These are phyloP conservation scores for Synchytrium microbalum DNA, from an alignment of 371 early-diverging fungal species.

Conservation along the genomic window DNA sequence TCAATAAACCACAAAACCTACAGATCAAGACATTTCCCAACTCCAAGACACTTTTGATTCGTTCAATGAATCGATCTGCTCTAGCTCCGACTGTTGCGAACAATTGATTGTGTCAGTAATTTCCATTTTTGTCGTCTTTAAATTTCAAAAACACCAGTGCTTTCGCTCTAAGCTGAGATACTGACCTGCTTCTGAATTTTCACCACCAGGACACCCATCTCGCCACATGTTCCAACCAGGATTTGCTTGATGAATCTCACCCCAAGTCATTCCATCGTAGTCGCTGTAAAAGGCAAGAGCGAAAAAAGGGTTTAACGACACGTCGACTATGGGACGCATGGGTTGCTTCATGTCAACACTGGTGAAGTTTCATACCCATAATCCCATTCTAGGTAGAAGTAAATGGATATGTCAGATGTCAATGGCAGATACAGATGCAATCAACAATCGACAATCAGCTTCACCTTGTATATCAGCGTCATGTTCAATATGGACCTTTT, in stretches of 20 bases:
- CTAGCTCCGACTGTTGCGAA: neutral
- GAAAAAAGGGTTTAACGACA: too few relatives aligned
- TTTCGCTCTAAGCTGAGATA: too few relatives aligned
- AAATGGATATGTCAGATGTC: too few relatives aligned
- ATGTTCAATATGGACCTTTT: neutral
- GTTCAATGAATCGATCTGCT: neutral
- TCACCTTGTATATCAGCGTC: neutral
- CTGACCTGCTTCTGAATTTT: too few relatives aligned
- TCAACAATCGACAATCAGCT: neutral
- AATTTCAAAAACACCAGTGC: too few relatives aligned
- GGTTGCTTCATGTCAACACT: too few relatives aligned
- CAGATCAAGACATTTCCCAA: neutral
- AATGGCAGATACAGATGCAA: neutral
- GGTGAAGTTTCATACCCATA: too few relatives aligned
- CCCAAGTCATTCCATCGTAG: neutral
- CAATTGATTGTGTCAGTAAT: too few relatives aligned
- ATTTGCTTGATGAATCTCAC: neutral
- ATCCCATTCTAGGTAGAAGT: slow-evolving; percentile 1
- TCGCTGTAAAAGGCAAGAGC: neutral
- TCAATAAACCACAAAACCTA: neutral
- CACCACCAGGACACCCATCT: neutral
- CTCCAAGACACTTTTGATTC: neutral
- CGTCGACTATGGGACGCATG: too few relatives aligned
- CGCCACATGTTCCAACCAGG: neutral
- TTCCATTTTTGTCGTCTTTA: too few relatives aligned